Conservation (phyloP, 805 yeast genomes). For the Wickerhamomyces silvicola region DNA sequence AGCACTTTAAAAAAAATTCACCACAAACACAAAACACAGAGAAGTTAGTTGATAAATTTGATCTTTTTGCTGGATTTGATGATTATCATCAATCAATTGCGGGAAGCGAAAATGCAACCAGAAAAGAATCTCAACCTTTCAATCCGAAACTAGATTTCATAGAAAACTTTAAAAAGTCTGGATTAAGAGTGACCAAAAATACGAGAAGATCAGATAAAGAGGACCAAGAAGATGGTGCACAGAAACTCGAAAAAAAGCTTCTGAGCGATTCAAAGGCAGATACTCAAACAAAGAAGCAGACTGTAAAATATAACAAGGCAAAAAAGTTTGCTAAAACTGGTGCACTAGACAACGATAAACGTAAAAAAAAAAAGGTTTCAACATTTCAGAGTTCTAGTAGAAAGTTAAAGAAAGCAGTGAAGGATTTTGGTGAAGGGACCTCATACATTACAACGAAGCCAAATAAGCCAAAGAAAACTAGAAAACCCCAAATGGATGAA, state of each 20-base stretch:
- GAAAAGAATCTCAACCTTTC: slow-evolving; percentile 3
- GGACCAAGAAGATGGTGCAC: no score
- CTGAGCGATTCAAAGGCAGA: background rate
- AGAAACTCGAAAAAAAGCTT: no score
- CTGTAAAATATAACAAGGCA: slow-evolving; percentile 4
- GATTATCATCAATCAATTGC: slow-evolving; percentile 2
- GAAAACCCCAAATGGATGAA: no score
- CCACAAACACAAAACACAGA: background rate
- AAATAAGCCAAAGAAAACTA: no score
- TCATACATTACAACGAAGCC: no score
- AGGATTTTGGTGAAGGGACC: no score
- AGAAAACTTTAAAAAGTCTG: slow-evolving; percentile 9
- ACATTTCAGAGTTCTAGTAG: slow-evolving; percentile 7
- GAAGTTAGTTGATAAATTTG: slow-evolving; percentile 5
- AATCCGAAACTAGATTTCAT: slow-evolving; percentile 8
- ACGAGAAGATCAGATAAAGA: no score
- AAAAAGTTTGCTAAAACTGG: slow-evolving; percentile 9
- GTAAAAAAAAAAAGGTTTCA: slow-evolving; percentile 4
- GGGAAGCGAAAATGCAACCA: background rate
- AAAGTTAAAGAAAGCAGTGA: slow-evolving; percentile 1
- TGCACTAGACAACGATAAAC: slow-evolving; percentile 3
- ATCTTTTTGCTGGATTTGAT: slow-evolving; percentile 10
- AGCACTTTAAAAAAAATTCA: background rate
- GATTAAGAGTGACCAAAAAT: no score
- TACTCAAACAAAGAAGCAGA: background rate